Evolutionary conservation across 148 eudicot genomes (phyloP).

Genomic region (Polygonum aviculare): DNA sequence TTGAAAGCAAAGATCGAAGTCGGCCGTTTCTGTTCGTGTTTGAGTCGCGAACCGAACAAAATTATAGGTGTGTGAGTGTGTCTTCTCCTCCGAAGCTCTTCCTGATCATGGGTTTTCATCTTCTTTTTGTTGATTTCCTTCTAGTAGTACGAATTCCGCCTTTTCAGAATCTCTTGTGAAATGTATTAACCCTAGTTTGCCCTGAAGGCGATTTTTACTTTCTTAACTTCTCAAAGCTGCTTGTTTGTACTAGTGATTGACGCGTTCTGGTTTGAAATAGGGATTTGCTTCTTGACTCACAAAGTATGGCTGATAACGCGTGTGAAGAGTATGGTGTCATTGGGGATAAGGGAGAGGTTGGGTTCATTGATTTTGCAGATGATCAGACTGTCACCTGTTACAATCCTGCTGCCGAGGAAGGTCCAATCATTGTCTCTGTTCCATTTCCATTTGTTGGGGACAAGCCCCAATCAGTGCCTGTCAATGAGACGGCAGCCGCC

Average conservation of each 20-base stretch:
- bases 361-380: slow-evolving; percentile 59
- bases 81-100: background rate
- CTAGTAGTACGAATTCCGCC: background rate
- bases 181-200: slow-evolving; percentile 1
- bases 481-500: slow-evolving; percentile 41
- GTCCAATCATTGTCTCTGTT: slow-evolving; percentile 47
- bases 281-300: background rate
- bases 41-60: background rate
- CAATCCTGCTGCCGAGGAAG: slow-evolving; percentile 47
- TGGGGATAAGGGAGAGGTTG: slow-evolving; percentile 74
- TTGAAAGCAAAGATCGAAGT: background rate
- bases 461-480: slow-evolving; percentile 58
- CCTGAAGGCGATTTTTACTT: background rate
- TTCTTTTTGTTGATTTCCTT: background rate
- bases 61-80: background rate
- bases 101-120: background rate
- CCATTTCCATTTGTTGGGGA: slow-evolving; percentile 63
- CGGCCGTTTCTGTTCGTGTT: background rate
- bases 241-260: background rate
- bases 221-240: background rate
- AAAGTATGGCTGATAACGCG: slow-evolving; percentile 20
- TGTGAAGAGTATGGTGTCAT: slow-evolving; percentile 53
- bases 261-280: background rate
- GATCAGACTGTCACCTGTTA: slow-evolving; percentile 52
- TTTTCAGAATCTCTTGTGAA: background rate